These are phyloP conservation scores for Aspergillus aculeatinus DNA, from an alignment of 2,329 filamentous ascomycete species.

Conservation along the genomic window DNA sequence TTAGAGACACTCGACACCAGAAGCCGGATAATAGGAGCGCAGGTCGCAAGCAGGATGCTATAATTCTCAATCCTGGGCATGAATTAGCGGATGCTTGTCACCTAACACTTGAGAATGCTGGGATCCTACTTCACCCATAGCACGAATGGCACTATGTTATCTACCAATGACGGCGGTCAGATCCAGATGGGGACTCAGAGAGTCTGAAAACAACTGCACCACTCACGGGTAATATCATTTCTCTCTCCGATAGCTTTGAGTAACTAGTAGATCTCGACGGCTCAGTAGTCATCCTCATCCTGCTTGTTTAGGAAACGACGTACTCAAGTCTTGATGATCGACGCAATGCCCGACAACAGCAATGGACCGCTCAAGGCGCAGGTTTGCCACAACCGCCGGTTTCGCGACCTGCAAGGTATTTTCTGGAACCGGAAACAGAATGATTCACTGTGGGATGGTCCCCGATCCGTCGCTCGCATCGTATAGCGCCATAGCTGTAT, in stretches of 20 bases:
- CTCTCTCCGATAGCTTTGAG: constrained; percentile 35
- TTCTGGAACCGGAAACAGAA: constrained; percentile 31
- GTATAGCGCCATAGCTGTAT: constrained; percentile 40
- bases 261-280: constrained; percentile 23
- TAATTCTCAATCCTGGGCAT: constrained; percentile 37
- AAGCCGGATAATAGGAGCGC: constrained; percentile 35
- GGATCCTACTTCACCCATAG: constrained; percentile 39
- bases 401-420: constrained; percentile 29
- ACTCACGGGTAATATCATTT: constrained; percentile 33
- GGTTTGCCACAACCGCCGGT: constrained; percentile 38
- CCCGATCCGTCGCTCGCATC: constrained; percentile 27
- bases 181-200: too few species aligned
- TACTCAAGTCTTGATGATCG: constrained; percentile 39
- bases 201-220: too few species aligned
- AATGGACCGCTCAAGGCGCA: constrained; percentile 34
- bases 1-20: constrained; percentile 24
- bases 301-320: not conserved
- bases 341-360: constrained; percentile 36
- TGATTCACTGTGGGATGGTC: constrained; percentile 19
- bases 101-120: not conserved
- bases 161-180: not conserved
- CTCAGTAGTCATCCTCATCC: not conserved
- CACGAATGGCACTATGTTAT: constrained; percentile 37
- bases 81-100: not conserved
- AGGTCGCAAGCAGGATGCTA: constrained; percentile 37